phyloP scores from a whole-genome alignment of 345 rosid genomes.

The Brassica incana region DNA sequence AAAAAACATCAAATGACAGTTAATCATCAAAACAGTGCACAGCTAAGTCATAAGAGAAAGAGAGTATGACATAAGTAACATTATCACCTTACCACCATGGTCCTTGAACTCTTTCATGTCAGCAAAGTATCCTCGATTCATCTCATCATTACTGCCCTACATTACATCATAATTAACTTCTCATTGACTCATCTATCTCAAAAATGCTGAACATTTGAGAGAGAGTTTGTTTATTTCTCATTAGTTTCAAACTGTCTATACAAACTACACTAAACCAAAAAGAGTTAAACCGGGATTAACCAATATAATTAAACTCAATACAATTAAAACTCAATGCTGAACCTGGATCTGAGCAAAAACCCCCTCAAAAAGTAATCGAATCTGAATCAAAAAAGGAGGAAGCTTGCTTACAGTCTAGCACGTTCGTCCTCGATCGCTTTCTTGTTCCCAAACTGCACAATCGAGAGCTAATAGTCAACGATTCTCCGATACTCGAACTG shows the following conservation, averaged over 20 bases:
- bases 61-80: not conserved
- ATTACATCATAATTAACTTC: conserved; percentile 41
- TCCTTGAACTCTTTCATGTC: conserved; percentile 68
- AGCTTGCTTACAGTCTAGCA: conserved; percentile 71
- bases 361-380: not conserved
- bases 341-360: not conserved
- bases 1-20: not conserved
- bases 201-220: too few species aligned
- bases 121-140: conserved; percentile 86
- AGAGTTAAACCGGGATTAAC: too few species aligned
- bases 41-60: not conserved
- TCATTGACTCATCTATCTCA: not conserved
- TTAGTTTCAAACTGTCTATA: too few species aligned
- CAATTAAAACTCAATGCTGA: not conserved
- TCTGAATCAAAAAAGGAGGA: not conserved
- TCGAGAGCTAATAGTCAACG: not conserved
- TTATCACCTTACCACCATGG: conserved; percentile 90
- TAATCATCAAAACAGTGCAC: not conserved
- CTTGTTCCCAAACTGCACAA: conserved; percentile 65
- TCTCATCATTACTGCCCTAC: conserved; percentile 96
- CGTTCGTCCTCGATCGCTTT: conserved; percentile 79
- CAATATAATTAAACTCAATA: too few species aligned
- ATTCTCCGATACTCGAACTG: not conserved
- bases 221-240: too few species aligned
- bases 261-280: too few species aligned